A percentile compares a stretch with the other conserved stretches of the same genome.
Evolutionary conservation across 2,329 filamentous ascomycete genomes (phyloP).

Genomic region (Conoideocrella luteorostrata): DNA sequence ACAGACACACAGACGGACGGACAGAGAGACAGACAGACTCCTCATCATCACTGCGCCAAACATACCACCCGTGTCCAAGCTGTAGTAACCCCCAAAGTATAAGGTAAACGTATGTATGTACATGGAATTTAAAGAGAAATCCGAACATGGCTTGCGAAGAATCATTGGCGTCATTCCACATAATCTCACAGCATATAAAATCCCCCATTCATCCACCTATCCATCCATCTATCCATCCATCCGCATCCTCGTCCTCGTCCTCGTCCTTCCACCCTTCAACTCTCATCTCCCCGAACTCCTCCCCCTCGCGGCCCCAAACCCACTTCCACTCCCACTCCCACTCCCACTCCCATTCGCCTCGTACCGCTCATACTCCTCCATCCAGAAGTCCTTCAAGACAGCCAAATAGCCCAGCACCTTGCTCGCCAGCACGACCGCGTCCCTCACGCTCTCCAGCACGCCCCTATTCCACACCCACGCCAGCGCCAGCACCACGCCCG

Average conservation of each 20-base stretch:
- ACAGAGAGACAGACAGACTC: not conserved
- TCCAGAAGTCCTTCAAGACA: conserved; percentile 48
- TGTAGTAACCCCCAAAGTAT: too few relatives aligned
- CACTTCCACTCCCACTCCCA: not conserved
- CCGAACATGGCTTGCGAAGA: too few relatives aligned
- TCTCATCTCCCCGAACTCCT: not conserved
- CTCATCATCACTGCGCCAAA: too few relatives aligned
- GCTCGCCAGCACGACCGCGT: conserved; percentile 40
- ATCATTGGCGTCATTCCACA: too few relatives aligned
- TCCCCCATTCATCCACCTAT: too few relatives aligned
- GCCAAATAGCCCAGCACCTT: conserved; percentile 40
- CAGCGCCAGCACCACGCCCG: conserved; percentile 44
- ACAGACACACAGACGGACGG: not conserved
- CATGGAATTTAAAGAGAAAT: too few relatives aligned
- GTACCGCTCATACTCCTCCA: conserved; percentile 45
- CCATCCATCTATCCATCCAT: too few relatives aligned
- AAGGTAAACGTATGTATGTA: too few relatives aligned
- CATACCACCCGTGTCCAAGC: too few relatives aligned
- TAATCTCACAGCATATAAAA: too few relatives aligned
- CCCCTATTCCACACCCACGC: conserved; percentile 60
- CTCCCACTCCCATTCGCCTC: conserved; percentile 9
- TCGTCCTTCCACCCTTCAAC: too few relatives aligned
- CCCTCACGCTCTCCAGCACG: conserved; percentile 55
- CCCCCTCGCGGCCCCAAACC: not conserved
- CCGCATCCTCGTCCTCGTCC: too few relatives aligned